Evolutionary conservation across 2,329 filamentous ascomycete genomes (phyloP).

Genomic region (Bisporella sp.): DNA sequence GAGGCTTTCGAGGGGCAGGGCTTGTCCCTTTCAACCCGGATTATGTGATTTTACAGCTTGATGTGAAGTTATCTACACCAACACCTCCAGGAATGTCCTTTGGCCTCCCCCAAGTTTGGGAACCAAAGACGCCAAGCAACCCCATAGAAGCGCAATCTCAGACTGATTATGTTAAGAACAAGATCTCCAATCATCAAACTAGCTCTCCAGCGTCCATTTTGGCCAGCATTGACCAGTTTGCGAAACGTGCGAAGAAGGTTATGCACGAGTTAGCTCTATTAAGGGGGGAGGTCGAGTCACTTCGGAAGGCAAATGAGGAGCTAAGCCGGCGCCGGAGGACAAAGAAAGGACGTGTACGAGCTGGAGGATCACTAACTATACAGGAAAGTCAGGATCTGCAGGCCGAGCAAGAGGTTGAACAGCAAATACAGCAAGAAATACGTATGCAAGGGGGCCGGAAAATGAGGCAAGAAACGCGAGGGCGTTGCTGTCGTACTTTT

Average conservation of each 20-base stretch:
- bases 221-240: not conserved
- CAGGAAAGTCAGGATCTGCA: not conserved
- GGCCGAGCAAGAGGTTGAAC: not conserved
- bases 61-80: not conserved
- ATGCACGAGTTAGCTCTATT: not conserved
- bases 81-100: not conserved
- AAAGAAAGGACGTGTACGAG: not conserved
- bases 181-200: not conserved
- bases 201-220: not conserved
- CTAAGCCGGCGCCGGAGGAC: not conserved
- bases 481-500: not conserved
- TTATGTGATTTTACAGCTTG: constrained; percentile 23
- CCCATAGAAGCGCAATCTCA: not conserved
- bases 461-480: not conserved
- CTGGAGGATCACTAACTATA: not conserved
- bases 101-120: not conserved
- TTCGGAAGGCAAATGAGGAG: not conserved
- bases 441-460: not conserved
- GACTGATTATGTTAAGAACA: not conserved
- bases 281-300: not conserved
- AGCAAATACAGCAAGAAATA: not conserved
- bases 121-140: not conserved
- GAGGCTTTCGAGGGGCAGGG: constrained; percentile 23
- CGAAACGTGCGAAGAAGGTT: not conserved
- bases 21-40: constrained; percentile 25